These are phyloP conservation scores for Leccinum variicolor DNA, from an alignment of 768 basidiomycete genomes.

Conservation along the genomic window DNA sequence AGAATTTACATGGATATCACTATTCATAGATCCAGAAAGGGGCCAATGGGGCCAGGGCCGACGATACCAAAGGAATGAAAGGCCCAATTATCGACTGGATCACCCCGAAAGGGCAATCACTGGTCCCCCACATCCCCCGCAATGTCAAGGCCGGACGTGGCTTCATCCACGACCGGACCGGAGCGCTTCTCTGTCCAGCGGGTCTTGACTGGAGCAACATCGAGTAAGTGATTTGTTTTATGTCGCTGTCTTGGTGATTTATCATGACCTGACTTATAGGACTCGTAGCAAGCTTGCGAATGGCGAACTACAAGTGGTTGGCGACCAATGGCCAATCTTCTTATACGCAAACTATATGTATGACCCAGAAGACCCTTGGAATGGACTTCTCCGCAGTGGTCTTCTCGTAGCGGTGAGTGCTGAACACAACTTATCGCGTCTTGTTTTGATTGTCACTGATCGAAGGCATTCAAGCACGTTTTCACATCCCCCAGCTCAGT, in stretches of 20 bases:
- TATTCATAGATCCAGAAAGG: background rate
- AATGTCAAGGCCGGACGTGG: background rate
- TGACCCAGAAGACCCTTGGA: background rate
- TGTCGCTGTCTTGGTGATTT: background rate
- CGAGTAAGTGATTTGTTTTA: background rate
- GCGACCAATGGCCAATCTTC: background rate
- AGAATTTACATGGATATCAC: background rate
- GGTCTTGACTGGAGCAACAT: background rate
- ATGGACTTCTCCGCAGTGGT: background rate
- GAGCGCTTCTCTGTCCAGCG: background rate
- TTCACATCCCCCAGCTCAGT: background rate
- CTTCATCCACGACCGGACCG: background rate
- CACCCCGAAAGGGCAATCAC: background rate
- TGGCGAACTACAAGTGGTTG: background rate
- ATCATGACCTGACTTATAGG: background rate
- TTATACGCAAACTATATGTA: background rate
- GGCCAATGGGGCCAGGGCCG: background rate
- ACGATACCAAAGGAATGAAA: background rate
- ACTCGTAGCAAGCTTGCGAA: background rate
- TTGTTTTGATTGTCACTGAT: background rate
- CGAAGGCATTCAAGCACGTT: background rate
- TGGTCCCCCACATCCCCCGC: background rate
- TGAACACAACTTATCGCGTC: background rate
- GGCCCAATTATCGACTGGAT: background rate
- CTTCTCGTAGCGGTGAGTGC: background rate